Percentiles rank a stretch among this genome's conserved stretches.
These are phyloP conservation scores for Fomitopsis serialis DNA, from an alignment of 768 basidiomycete species.

Conservation along the genomic window DNA sequence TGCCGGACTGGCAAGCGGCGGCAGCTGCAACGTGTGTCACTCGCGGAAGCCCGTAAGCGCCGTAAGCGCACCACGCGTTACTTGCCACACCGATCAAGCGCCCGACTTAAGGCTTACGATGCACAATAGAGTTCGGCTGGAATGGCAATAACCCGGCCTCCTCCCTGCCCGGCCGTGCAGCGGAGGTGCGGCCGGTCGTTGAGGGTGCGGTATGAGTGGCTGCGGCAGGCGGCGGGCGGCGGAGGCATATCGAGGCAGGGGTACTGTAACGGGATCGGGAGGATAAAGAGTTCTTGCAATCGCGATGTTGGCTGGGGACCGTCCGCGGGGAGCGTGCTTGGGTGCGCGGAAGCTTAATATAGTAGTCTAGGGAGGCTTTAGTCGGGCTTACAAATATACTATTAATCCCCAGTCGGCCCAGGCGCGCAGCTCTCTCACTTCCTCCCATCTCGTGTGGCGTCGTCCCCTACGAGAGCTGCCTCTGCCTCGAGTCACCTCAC, in stretches of 20 bases:
- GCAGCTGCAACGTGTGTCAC: not conserved
- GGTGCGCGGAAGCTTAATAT: not conserved
- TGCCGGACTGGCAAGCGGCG: not conserved
- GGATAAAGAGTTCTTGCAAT: not conserved
- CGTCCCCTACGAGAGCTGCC: not conserved
- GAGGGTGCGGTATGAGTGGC: not conserved
- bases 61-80: not conserved
- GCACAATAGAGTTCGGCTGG: not conserved
- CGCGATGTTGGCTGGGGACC: not conserved
- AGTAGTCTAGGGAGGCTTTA: not conserved
- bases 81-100: not conserved
- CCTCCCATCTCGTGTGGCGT: not conserved
- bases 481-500: not conserved
- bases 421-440: not conserved
- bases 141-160: not conserved
- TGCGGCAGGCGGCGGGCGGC: not conserved
- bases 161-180: not conserved
- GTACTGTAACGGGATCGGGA: not conserved
- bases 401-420: not conserved
- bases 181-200: not conserved
- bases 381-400: not conserved
- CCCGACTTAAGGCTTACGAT: not conserved
- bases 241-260: not conserved
- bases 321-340: not conserved
- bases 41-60: not conserved